Conservation (phyloP, 2,329 filamentous ascomycete genomes). For the Neopestalotiopsis clavispora region DNA sequence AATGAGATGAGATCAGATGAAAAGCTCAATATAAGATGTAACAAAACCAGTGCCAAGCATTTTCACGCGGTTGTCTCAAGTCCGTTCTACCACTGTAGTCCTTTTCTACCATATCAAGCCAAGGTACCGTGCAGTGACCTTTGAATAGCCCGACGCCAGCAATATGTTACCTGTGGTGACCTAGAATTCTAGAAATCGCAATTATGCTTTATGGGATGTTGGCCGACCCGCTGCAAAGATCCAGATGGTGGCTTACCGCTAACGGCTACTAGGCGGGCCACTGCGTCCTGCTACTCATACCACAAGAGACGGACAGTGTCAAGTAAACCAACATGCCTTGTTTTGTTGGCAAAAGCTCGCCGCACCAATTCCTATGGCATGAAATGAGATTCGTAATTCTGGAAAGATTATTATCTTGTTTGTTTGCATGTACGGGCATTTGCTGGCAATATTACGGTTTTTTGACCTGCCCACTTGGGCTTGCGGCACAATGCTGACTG, state of each 20-base stretch:
- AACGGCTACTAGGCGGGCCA: background rate
- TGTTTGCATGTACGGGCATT: background rate
- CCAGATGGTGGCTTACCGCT: background rate
- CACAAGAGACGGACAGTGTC: background rate
- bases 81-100: background rate
- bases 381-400: background rate
- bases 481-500: background rate
- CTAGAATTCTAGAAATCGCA: background rate
- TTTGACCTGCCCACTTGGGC: background rate
- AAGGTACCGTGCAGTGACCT: background rate
- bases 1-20: background rate
- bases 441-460: background rate
- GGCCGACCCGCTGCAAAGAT: slow-evolving; percentile 1
- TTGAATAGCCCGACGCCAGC: background rate
- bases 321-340: background rate
- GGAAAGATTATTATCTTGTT: background rate
- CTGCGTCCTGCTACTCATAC: background rate
- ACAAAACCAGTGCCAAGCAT: background rate
- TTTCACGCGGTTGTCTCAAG: background rate
- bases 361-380: background rate
- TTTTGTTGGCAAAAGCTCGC: background rate
- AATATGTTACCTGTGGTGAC: background rate
- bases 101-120: background rate
- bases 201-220: background rate
- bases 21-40: background rate